Evolutionary conservation across 345 rosid species (phyloP), one percentile per base, ranked within the genome.

Genomic region (Eucalyptus sp.): DNA sequence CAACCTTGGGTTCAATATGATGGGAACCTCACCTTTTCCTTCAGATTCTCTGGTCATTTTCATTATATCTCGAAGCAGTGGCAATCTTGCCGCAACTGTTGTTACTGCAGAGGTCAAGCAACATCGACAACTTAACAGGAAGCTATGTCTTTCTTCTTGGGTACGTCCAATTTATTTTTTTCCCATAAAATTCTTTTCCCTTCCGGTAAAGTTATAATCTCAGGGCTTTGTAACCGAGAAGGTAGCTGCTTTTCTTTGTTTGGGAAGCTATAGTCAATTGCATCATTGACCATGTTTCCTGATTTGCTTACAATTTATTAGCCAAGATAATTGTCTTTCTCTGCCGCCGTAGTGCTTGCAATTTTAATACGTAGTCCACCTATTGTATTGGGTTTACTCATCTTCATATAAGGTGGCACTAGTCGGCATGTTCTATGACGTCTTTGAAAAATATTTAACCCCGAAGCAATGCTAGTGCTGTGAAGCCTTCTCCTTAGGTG

Each of bases 31-130:
- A 83, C 50, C 64, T 91, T 14, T 66, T 79, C 43, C 84, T 85
- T 44, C 89, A 94, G 94, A 91, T 93, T 44, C 56, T 92, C 91
- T 93, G 96, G 95, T 44, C 94, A 43, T 92, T 90, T 87, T 94
- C 96, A 33, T 49, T 94, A 80, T 94, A 91, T 87, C 89, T 94
- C 29, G 95, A 94, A 92, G 96, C 95, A 27, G 92, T 94, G 64
- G 95, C 95, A 43, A 94, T 94, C 79, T 86, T 94, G 86, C 95
- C 95, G 3, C 94, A 94, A 68, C 90, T 94, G 83, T 91, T 94
- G 22, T 71, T 94, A 87, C 87, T 94, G 71, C 95, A 94, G 86
- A 91, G 92, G 88, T 90, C 94, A 20, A 91, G 93, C 49, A 94
- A 94, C 86, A 89, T 93, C 31, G 96, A 94, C 91, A 94, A 93